phyloP scores from a whole-genome alignment of 352 stramenopile species.

The Elongisporangium undulatum region DNA sequence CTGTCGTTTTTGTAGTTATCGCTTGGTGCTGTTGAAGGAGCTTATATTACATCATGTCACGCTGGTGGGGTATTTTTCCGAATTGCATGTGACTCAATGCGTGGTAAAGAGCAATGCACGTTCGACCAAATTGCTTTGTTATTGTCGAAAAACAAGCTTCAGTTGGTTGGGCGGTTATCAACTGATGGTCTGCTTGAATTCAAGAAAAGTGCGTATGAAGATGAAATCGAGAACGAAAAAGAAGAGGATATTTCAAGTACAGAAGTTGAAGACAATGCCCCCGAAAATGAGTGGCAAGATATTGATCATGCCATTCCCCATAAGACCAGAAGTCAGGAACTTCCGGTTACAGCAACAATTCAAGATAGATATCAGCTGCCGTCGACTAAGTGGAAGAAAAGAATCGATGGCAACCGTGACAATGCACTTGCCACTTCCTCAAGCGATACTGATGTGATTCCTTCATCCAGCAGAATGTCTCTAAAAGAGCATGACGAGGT shows the following conservation, averaged over 20 bases:
- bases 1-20: neutral
- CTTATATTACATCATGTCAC: neutral
- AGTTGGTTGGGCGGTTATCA: conserved; percentile 11
- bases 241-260: neutral
- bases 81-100: neutral
- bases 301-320: neutral
- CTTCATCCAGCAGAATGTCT: neutral
- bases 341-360: conserved; percentile 21
- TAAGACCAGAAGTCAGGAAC: neutral
- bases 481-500: conserved; percentile 26
- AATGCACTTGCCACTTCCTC: neutral
- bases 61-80: neutral
- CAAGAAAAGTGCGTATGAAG: neutral
- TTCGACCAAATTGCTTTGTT: conserved; percentile 9
- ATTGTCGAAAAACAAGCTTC: conserved; percentile 12
- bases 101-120: conserved; percentile 3
- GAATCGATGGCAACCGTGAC: neutral
- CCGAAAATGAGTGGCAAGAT: neutral
- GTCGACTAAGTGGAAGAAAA: conserved; percentile 19
- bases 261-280: neutral
- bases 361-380: conserved; percentile 43
- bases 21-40: conserved; percentile 2
- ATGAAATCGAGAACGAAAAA: neutral
- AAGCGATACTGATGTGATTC: neutral
- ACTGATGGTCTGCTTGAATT: neutral